Base-by-base conservation (phyloP, 768 basidiomycete genomes). In the Boletus sp. region DNA sequence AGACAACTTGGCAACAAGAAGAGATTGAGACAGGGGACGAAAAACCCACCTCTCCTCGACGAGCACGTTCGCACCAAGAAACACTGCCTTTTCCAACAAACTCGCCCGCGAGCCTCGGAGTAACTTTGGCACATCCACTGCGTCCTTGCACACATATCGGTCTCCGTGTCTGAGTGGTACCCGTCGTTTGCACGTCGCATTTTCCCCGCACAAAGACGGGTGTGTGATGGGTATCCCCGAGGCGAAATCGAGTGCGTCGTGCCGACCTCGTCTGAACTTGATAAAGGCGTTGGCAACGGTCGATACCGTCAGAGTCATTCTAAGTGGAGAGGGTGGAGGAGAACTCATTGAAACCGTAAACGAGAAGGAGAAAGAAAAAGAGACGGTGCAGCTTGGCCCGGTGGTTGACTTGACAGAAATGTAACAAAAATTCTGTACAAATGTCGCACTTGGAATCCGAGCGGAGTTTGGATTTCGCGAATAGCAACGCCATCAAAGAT, bases 11-110 rank as follows among this genome's bases (percentile, higher is more conserved):
- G 20, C 20, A 8, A 14, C 18, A 28, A 14, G 40, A 8, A 45
- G 8, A n/a, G 3, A 35, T 1, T 6, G 7, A 52, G 20, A n/a
- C 36, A 48, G 37, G 50, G 33, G 32, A 35, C 1, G 10, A 9
- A 32, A 47, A 30, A 83, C 87, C 46, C 66, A 90, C 89, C 80
- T 77, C 66, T 91, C 89, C 41, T 90, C 83, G 3, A 85, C 79
- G 52, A 91, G 76, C 1, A 81, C 82, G 62, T 84, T 85, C 4
- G 79, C 84, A 15, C 83, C 85, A 18, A 80, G 60, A 9, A 65
- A 60, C 51, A 76, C 72, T 15, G 83, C 83, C 53, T 76, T 74
- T 57, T 83, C 79, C 50, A 85, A 64, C 54, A 89, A 67, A 41
- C 73, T 71, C 3, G 73, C 70, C 47, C 86, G 78, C 30, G 84